These are phyloP conservation scores for Fusarium fujikuroi DNA, from an alignment of 2,329 filamentous ascomycete genomes.

Conservation along the genomic window DNA sequence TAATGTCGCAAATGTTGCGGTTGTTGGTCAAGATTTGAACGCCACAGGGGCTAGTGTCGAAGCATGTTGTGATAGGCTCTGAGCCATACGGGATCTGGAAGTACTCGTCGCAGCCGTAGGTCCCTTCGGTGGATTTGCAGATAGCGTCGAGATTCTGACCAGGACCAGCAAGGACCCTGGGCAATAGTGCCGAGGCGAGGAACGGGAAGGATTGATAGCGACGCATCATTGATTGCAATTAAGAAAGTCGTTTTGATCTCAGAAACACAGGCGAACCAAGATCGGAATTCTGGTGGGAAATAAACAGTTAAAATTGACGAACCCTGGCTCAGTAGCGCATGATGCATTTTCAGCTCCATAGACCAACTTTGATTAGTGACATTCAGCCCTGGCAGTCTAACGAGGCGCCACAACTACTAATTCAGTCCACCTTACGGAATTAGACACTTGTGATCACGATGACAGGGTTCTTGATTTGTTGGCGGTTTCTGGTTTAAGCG, in stretches of 20 bases:
- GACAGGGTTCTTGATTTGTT: conserved; percentile 5
- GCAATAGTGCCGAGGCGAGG: not conserved
- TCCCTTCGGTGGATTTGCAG: conserved; percentile 25
- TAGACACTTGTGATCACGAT: not conserved
- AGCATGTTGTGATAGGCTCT: conserved; percentile 14
- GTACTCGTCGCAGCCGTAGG: conserved; percentile 16
- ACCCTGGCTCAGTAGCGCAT: not conserved
- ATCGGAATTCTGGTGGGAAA: not conserved
- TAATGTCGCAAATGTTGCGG: conserved; percentile 20
- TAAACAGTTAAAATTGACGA: not conserved
- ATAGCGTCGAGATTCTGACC: conserved; percentile 19
- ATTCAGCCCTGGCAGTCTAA: not conserved
- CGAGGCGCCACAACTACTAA: conserved; percentile 4
- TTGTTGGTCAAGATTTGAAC: conserved; percentile 20
- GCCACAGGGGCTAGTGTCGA: conserved; percentile 23
- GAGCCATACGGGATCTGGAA: conserved; percentile 24
- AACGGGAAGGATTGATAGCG: not conserved
- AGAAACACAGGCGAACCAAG: not conserved
- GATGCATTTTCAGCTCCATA: conserved; percentile 8
- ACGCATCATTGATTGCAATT: not conserved
- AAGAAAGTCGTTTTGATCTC: rapidly evolving
- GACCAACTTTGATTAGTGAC: not conserved
- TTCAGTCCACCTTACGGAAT: not conserved
- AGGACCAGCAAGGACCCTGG: conserved; percentile 6
- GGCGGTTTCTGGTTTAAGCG: not conserved